Conservation (phyloP, 768 basidiomycete species). For the Rossbeevera mucosa region DNA sequence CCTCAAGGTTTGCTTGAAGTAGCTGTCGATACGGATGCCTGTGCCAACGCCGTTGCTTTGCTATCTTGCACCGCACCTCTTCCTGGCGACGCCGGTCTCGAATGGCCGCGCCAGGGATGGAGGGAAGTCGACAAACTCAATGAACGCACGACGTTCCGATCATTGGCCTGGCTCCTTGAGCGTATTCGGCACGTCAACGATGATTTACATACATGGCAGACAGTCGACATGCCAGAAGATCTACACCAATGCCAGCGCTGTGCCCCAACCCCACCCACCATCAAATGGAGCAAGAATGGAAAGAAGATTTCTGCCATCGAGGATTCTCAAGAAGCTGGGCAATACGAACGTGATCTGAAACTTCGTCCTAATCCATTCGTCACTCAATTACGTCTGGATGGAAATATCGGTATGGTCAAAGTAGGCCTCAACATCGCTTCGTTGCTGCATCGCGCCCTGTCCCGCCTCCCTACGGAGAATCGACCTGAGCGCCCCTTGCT, state of each 20-base stretch:
- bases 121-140: slow-evolving; percentile 81
- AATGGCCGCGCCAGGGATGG: slow-evolving; percentile 78
- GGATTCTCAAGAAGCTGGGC: slow-evolving; percentile 80
- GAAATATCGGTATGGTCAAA: slow-evolving; percentile 64
- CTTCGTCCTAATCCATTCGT: slow-evolving; percentile 81
- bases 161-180: slow-evolving; percentile 84
- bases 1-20: slow-evolving; percentile 54
- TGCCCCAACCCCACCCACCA: slow-evolving; percentile 70
- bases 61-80: slow-evolving; percentile 75
- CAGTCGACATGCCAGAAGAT: slow-evolving; percentile 41
- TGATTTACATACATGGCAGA: slow-evolving; percentile 64
- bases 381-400: slow-evolving; percentile 69
- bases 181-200: slow-evolving; percentile 73
- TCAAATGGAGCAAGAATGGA: slow-evolving; percentile 66
- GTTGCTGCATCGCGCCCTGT: slow-evolving; percentile 79
- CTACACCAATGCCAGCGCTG: slow-evolving; percentile 69
- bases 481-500: slow-evolving; percentile 45
- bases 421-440: slow-evolving; percentile 88
- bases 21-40: slow-evolving; percentile 54
- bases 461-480: slow-evolving; percentile 63
- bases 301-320: slow-evolving; percentile 68
- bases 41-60: slow-evolving; percentile 70
- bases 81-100: slow-evolving; percentile 59
- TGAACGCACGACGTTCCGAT: slow-evolving; percentile 75
- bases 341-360: slow-evolving; percentile 86